These are phyloP conservation scores for Ogataea zsoltii DNA, from an alignment of 805 yeast species.

Conservation along the genomic window DNA sequence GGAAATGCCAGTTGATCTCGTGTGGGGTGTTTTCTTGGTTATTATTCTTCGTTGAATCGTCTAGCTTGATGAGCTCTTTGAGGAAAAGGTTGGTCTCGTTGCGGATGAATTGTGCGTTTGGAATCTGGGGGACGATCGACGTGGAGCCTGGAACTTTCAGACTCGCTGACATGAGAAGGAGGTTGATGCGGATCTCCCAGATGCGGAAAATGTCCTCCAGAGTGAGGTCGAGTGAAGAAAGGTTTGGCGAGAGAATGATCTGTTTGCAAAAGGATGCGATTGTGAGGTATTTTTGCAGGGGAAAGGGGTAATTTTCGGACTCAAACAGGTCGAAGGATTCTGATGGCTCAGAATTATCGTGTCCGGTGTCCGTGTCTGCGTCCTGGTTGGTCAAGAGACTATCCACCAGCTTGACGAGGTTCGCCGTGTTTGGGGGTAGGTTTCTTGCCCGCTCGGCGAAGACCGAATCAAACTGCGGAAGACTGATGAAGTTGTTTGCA, in stretches of 20 bases:
- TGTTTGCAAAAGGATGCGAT: slow-evolving; percentile 32
- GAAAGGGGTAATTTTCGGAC: slow-evolving; percentile 2
- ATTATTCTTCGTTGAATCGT: slow-evolving; percentile 9
- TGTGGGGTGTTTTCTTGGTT: slow-evolving; percentile 17
- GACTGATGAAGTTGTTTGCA: slow-evolving; percentile 27
- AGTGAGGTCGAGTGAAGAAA: slow-evolving; percentile 16
- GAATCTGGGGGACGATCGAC: slow-evolving; percentile 26
- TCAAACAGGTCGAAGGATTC: not conserved
- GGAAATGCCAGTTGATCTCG: slow-evolving; percentile 26
- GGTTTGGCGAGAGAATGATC: slow-evolving; percentile 27
- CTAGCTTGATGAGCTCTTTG: slow-evolving; percentile 27
- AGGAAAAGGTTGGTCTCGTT: slow-evolving; percentile 30
- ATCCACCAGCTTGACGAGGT: slow-evolving; percentile 8
- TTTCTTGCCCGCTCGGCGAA: slow-evolving; percentile 8
- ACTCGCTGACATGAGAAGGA: slow-evolving; percentile 22
- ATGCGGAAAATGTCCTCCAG: slow-evolving; percentile 42
- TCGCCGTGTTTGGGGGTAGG: slow-evolving; percentile 8
- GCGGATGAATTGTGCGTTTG: slow-evolving; percentile 29
- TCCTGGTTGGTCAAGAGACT: slow-evolving; percentile 7
- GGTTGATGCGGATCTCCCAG: slow-evolving; percentile 38
- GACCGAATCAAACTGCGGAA: slow-evolving; percentile 22
- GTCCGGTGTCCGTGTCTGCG: not conserved
- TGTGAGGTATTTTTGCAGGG: slow-evolving; percentile 18
- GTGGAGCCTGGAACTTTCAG: slow-evolving; percentile 12
- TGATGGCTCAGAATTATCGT: not conserved